Evolutionary conservation across 306 rosid genomes (phyloP).

Genomic region (Oxytropis ochrocephala): DNA sequence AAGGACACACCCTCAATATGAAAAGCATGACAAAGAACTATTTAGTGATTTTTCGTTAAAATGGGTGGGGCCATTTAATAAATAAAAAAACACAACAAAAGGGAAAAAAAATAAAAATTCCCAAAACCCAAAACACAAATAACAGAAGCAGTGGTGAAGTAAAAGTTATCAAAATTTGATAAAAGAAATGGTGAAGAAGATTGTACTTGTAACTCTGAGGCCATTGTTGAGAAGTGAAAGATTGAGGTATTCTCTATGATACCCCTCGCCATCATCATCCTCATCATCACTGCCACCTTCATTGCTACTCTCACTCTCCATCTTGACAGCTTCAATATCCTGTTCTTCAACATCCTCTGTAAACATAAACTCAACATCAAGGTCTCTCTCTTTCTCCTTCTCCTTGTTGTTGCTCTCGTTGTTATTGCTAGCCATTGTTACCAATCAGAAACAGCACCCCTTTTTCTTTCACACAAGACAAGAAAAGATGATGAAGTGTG

Average conservation of each 20-base stretch:
- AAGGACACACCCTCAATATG: not conserved
- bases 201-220: slow-evolving; percentile 75
- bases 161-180: not conserved
- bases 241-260: not conserved
- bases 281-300: slow-evolving; percentile 16
- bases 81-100: not conserved
- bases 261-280: slow-evolving; percentile 13
- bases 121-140: not conserved
- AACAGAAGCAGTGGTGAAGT: not conserved
- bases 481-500: not conserved
- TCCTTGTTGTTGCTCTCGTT: too few relatives aligned
- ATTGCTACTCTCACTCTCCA: slow-evolving; percentile 21
- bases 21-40: not conserved
- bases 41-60: not conserved
- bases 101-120: not conserved
- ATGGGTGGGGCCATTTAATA: not conserved
- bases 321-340: slow-evolving; percentile 30
- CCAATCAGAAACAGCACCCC: not conserved
- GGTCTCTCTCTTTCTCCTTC: slow-evolving; percentile 12
- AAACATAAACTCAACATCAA: slow-evolving; percentile 36
- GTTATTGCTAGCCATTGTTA: slow-evolving; percentile 24
- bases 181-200: not conserved
- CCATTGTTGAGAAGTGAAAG: slow-evolving; percentile 70
- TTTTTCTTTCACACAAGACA: not conserved
- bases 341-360: slow-evolving; percentile 26